Evolutionary conservation across 2,329 filamentous ascomycete species (phyloP), one percentile per base, ranked within the genome.

Genomic region (Apiospora sp.): DNA sequence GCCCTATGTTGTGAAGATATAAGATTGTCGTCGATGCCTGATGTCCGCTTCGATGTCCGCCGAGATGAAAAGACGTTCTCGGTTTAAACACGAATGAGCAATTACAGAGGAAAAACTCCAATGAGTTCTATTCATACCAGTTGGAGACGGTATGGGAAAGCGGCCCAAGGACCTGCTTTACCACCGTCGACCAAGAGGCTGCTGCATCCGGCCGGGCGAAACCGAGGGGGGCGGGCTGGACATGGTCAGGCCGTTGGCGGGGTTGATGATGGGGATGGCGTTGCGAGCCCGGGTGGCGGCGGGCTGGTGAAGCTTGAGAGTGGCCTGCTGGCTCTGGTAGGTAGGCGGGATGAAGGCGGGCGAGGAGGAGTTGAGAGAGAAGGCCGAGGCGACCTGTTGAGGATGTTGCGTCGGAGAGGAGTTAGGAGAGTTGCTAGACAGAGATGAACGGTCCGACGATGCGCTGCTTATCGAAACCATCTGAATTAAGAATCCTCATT

Each of bases 181-280:
- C 89, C 89, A 91, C 76, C 87, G 86, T 75, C 87, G 84, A 72
- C 82, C 83, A 75, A 89, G 84, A 71, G 82, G 78, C 78, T 89
- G 87, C 80, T 89, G 88, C 86, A 92, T 88, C 81, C 89, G 86
- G 80, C 86, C 86, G 74, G 90, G 90, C 64, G 90, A 92, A 64
- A 91, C 88, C 73, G 90, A 92, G 58, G 92, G 92, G 37, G 96
- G 94, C 77, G 96, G 96, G 86, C 94, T 97, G 72, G 94, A 92
- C 87, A 98, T 92, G 80, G 91, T 90, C 82, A 95, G 91, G 80
- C 96, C 95, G 72, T 96, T 98, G 77, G 90, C 93, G 71, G 96
- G 96, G 87, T 99, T 97, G 84, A 98, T 94, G 82, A 99, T 99
- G 73, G 96, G 96, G 77, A 98, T 98, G 80, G 96, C 94, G 83